Evolutionary conservation across 2,329 filamentous ascomycete genomes (phyloP).

Genomic region (Fusarium compactum): DNA sequence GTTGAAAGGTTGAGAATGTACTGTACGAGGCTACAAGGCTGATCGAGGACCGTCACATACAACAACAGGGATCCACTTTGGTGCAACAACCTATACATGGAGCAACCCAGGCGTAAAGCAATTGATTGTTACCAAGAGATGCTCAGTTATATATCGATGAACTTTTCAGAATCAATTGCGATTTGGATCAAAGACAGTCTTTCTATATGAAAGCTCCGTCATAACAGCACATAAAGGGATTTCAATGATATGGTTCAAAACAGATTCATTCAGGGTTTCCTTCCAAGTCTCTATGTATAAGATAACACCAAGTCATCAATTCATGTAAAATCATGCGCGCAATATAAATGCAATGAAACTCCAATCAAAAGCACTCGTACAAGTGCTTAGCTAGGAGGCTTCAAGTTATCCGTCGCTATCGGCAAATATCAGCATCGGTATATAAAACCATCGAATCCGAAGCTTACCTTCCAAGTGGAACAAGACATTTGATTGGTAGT

Average conservation of each 20-base stretch:
- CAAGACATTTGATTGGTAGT: slow-evolving; percentile 97
- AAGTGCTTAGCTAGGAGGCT: slow-evolving; percentile 67
- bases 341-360: neutral
- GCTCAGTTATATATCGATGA: neutral
- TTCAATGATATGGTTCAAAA: neutral
- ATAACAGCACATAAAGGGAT: neutral
- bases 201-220: neutral
- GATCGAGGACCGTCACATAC: slow-evolving; percentile 44
- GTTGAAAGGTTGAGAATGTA: slow-evolving; percentile 41
- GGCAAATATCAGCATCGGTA: slow-evolving; percentile 9
- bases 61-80: slow-evolving; percentile 40
- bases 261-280: neutral
- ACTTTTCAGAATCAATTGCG: neutral
- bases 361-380: neutral
- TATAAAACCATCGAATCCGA: too few relatives aligned
- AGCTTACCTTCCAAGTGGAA: slow-evolving; percentile 92
- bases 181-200: neutral
- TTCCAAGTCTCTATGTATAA: neutral
- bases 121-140: neutral
- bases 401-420: slow-evolving; percentile 83
- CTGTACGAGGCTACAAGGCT: slow-evolving; percentile 55
- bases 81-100: neutral
- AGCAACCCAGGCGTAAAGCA: neutral
- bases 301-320: slow-evolving; percentile 16
- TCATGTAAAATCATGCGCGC: slow-evolving; percentile 25